A percentile compares a stretch with the other conserved stretches of the same genome.
phyloP scores from a whole-genome alignment of 331 rosid species.

The Acacia pycnantha region DNA sequence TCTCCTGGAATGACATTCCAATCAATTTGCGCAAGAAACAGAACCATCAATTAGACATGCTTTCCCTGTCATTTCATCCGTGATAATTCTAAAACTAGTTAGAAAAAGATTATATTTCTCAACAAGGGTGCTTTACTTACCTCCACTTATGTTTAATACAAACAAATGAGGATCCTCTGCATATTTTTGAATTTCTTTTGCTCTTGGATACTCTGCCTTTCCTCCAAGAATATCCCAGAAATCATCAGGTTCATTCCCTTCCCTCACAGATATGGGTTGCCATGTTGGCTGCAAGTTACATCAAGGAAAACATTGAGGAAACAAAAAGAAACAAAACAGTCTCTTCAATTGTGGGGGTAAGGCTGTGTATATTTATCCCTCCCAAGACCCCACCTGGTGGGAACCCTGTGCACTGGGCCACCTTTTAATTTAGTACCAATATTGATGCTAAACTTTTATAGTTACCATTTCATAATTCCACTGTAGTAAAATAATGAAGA shows the following conservation, averaged over 20 bases:
- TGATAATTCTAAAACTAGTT: conserved; percentile 59
- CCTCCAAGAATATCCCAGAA: conserved; percentile 83
- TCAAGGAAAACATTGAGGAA: conserved; percentile 21
- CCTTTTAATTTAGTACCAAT: not conserved
- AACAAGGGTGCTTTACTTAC: conserved; percentile 51
- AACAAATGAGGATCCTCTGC: conserved; percentile 84
- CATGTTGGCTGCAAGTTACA: conserved; percentile 63
- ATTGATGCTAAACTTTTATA: not conserved
- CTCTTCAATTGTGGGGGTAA: not conserved
- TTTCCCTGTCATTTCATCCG: conserved; percentile 49
- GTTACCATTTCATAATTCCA: not conserved
- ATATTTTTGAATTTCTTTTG: conserved; percentile 67
- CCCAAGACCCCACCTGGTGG: too few relatives aligned
- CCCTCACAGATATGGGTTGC: conserved; percentile 85
- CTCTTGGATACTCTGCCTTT: conserved; percentile 72
- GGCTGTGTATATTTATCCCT: too few relatives aligned
- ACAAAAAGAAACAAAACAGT: not conserved
- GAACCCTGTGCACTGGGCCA: too few relatives aligned
- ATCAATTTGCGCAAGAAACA: conserved; percentile 60
- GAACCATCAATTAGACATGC: conserved; percentile 59
- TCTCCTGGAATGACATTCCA: conserved; percentile 65
- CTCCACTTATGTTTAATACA: conserved; percentile 60
- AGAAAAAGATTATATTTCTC: conserved; percentile 45
- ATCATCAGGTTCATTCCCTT: conserved; percentile 82
- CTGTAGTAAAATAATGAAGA: not conserved